Conservation (phyloP, 495 filamentous ascomycete species). For the Mytilinidion resinicola region DNA sequence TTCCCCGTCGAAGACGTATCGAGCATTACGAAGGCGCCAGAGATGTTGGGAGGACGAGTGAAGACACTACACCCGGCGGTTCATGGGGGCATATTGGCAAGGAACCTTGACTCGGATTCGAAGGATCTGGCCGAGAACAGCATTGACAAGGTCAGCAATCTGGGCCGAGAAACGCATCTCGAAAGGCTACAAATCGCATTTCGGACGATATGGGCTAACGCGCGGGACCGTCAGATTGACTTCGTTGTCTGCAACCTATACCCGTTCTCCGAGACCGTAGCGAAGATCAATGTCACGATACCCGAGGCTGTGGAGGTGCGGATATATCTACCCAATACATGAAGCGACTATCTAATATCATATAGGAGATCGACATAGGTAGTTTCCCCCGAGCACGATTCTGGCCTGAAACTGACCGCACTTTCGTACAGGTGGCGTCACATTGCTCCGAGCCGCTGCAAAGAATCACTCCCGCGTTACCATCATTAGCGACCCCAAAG, state of each 20-base stretch:
- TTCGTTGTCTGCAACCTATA: constrained; percentile 98
- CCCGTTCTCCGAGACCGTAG: constrained; percentile 95
- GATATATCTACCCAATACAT: neutral
- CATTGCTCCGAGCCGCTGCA: constrained; percentile 88
- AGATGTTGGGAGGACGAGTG: constrained; percentile 93
- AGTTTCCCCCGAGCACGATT: neutral
- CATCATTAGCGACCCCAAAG: constrained; percentile 84
- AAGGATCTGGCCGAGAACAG: constrained; percentile 95
- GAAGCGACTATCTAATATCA: neutral
- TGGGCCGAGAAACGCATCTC: no score
- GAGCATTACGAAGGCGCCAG: constrained; percentile 94
- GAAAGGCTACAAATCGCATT: neutral
- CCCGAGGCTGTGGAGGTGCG: constrained; percentile 77
- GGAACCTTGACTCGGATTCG: constrained; percentile 86
- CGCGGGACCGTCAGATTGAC: constrained; percentile 54
- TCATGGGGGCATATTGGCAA: constrained; percentile 70
- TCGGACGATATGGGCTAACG: neutral
- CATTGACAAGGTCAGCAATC: constrained; percentile 61
- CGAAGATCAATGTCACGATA: constrained; percentile 93
- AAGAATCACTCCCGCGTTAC: constrained; percentile 96
- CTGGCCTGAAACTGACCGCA: neutral
- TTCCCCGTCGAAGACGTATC: constrained; percentile 96
- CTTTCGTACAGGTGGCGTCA: constrained; percentile 58
- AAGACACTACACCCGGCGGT: constrained; percentile 78
- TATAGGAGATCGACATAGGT: constrained; percentile 84